These are phyloP conservation scores for Eucalyptus polyanthemos DNA, from an alignment of 345 rosid genomes.

Conservation along the genomic window DNA sequence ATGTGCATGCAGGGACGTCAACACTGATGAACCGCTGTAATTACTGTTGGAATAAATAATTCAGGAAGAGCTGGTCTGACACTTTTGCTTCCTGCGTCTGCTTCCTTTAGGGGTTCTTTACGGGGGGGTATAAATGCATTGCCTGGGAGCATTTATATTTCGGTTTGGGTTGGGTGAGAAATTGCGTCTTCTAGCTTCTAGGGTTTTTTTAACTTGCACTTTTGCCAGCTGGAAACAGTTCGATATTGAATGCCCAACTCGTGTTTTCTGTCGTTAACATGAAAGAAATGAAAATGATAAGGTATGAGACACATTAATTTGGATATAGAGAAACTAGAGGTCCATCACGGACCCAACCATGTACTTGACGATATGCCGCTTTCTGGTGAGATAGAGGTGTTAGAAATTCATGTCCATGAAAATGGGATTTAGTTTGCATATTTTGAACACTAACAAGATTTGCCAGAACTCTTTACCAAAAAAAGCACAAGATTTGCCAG, in stretches of 20 bases:
- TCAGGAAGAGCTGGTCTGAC: not conserved
- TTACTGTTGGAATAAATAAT: not conserved
- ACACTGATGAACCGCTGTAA: not conserved
- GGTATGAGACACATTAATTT: not conserved
- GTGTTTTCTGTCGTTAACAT: not conserved
- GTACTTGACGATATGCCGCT: not conserved
- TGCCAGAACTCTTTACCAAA: not conserved
- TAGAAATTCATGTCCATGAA: not conserved
- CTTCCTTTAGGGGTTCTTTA: not conserved
- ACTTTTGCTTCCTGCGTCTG: not conserved
- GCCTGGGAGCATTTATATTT: slow-evolving; percentile 14
- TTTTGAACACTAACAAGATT: not conserved
- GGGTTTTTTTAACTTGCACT: not conserved
- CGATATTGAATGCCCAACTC: not conserved
- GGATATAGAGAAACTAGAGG: not conserved
- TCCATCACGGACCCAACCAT: not conserved
- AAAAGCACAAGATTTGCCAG: not conserved
- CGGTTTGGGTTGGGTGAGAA: slow-evolving; percentile 4
- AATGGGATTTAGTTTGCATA: not conserved
- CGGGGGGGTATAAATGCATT: not conserved
- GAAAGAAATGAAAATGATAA: not conserved
- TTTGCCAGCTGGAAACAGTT: not conserved
- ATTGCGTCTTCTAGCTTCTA: not conserved
- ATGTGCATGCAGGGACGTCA: not conserved
- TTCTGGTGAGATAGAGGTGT: not conserved